phyloP scores from a whole-genome alignment of 129 eudicot genomes.

The Flaveria robusta region DNA sequence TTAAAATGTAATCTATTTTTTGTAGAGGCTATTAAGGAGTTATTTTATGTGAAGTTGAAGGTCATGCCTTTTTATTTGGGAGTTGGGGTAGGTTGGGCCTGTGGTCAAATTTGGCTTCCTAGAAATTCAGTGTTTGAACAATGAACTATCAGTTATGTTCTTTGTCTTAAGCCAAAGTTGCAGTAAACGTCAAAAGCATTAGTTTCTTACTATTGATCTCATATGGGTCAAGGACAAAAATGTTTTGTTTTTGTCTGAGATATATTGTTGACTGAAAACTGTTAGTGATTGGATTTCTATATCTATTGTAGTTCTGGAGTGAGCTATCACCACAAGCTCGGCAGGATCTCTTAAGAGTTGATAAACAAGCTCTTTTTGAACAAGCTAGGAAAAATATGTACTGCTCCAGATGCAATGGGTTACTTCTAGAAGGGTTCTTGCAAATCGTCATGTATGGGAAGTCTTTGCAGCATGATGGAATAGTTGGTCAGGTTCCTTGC shows the following conservation, averaged over 20 bases:
- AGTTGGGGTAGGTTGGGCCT: constrained; percentile 18
- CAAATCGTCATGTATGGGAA: constrained; percentile 96
- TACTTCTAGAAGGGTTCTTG: constrained; percentile 82
- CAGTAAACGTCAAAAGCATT: background rate
- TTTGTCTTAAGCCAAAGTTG: background rate
- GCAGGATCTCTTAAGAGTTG: constrained; percentile 74
- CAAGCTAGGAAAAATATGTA: constrained; percentile 95
- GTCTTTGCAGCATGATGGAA: constrained; percentile 79
- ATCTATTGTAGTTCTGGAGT: constrained; percentile 82
- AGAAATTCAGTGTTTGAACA: constrained; percentile 19
- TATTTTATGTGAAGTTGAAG: constrained; percentile 5
- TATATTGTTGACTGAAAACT: constrained; percentile 20
- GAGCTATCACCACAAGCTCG: constrained; percentile 84
- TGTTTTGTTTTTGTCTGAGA: background rate
- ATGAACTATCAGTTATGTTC: background rate
- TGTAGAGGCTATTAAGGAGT: background rate
- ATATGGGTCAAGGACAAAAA: background rate
- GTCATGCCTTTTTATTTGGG: background rate
- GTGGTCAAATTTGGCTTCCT: background rate
- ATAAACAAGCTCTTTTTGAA: constrained; percentile 89
- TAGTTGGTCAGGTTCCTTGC: constrained; percentile 47
- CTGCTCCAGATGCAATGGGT: constrained; percentile 96
- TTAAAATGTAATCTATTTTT: constrained; percentile 1
- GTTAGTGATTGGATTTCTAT: constrained; percentile 25
- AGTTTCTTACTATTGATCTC: constrained; percentile 9